phyloP scores from a whole-genome alignment of 768 basidiomycete species.

The Leucocoprinus sp. region DNA sequence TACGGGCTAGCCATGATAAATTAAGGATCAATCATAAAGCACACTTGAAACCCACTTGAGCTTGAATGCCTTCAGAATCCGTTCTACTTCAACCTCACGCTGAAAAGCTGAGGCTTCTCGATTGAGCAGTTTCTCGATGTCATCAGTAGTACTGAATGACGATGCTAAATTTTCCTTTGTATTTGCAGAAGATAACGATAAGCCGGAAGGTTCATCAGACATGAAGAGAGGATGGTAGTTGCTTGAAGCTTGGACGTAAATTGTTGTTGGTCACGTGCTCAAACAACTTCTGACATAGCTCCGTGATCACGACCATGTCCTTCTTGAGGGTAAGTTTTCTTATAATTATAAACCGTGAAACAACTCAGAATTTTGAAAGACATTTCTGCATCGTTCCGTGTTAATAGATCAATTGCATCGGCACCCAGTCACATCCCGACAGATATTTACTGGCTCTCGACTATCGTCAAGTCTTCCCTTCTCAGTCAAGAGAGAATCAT shows the following conservation, averaged over 20 bases:
- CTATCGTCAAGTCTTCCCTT: neutral
- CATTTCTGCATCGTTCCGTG: slow-evolving; percentile 8
- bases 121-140: slow-evolving; percentile 73
- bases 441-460: neutral
- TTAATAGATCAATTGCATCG: neutral
- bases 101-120: slow-evolving; percentile 81
- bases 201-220: neutral
- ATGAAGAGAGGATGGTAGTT: slow-evolving; percentile 1
- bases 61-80: slow-evolving; percentile 92
- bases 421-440: neutral
- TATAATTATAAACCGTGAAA: neutral
- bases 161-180: neutral
- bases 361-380: slow-evolving; percentile 1
- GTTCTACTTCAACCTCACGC: slow-evolving; percentile 81
- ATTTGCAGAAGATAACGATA: neutral
- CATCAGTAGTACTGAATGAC: slow-evolving; percentile 31
- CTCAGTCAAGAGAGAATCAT: slow-evolving; percentile 1
- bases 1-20: slow-evolving; percentile 62
- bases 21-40: neutral
- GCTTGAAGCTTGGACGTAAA: neutral
- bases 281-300: neutral
- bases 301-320: slow-evolving; percentile 12
- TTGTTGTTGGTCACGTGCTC: slow-evolving; percentile 8
- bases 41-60: slow-evolving; percentile 62
- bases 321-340: slow-evolving; percentile 6